phyloP scores from a whole-genome alignment of 176 grass and related monocot genomes.

The Avena eriantha region DNA sequence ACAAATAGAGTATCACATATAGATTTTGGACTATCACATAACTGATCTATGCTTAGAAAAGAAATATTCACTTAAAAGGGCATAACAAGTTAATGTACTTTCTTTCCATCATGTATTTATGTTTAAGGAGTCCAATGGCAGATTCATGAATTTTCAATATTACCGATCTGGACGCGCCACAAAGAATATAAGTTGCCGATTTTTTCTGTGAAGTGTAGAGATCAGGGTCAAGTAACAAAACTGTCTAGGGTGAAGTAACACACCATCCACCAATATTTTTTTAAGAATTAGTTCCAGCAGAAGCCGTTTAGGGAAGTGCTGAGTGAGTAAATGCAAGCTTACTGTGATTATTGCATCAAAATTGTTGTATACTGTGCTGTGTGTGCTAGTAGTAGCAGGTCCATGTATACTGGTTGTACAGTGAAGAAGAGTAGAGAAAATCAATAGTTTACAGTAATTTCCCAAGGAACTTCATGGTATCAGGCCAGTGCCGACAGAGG shows the following conservation, averaged over 20 bases:
- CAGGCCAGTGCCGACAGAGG: background rate
- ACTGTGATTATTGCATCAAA: conserved; percentile 24
- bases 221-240: background rate
- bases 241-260: background rate
- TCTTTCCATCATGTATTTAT: background rate
- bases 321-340: conserved; percentile 21
- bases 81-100: conserved; percentile 16
- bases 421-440: background rate
- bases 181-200: background rate
- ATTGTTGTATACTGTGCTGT: background rate
- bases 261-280: background rate
- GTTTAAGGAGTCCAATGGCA: background rate
- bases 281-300: conserved; percentile 19
- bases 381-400: background rate
- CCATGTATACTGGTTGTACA: background rate
- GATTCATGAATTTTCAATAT: background rate
- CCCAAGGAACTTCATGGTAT: background rate
- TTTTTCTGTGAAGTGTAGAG: background rate
- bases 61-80: background rate
- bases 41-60: background rate
- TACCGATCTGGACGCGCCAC: background rate
- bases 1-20: conserved; percentile 1
- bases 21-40: background rate
- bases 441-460: background rate
- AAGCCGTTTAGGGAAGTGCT: background rate